Evolutionary conservation across 192 early-diverging fungal species (phyloP).

Genomic region (Funneliformis mosseae): DNA sequence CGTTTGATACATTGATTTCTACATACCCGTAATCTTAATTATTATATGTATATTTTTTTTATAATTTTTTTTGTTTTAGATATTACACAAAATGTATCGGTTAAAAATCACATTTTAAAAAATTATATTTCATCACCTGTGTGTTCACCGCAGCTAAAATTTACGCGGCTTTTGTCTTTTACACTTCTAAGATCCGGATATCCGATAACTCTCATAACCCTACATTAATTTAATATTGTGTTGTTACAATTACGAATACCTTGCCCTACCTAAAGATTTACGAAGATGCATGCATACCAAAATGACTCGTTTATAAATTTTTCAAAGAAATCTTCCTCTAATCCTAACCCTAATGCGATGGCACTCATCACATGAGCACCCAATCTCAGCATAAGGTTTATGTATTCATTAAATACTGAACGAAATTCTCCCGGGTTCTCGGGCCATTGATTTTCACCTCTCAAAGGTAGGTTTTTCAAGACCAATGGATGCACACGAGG

Average conservation of each 20-base stretch:
- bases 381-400: slow-evolving; percentile 42
- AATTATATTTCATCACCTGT: slow-evolving; percentile 41
- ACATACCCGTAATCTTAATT: slow-evolving; percentile 30
- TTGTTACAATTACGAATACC: neutral
- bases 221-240: slow-evolving; percentile 13
- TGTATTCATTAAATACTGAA: slow-evolving; percentile 40
- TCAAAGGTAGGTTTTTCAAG: slow-evolving; percentile 36
- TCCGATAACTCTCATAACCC: slow-evolving; percentile 46
- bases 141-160: slow-evolving; percentile 57
- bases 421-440: slow-evolving; percentile 35
- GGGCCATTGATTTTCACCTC: slow-evolving; percentile 49
- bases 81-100: neutral
- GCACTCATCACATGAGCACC: slow-evolving; percentile 49
- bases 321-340: slow-evolving; percentile 41
- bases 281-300: slow-evolving; percentile 28
- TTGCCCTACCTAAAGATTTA: neutral
- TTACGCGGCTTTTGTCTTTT: slow-evolving; percentile 30
- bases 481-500: slow-evolving; percentile 21
- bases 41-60: neutral
- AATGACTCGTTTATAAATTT: slow-evolving; percentile 37
- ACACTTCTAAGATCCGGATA: slow-evolving; percentile 40
- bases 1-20: neutral
- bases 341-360: slow-evolving; percentile 54
- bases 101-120: neutral
- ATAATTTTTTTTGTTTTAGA: slow-evolving; percentile 25